Percentiles rank a stretch among this genome's conserved stretches.
phyloP scores from a whole-genome alignment of 768 basidiomycete genomes.

The Rhizopogon salebrosus region DNA sequence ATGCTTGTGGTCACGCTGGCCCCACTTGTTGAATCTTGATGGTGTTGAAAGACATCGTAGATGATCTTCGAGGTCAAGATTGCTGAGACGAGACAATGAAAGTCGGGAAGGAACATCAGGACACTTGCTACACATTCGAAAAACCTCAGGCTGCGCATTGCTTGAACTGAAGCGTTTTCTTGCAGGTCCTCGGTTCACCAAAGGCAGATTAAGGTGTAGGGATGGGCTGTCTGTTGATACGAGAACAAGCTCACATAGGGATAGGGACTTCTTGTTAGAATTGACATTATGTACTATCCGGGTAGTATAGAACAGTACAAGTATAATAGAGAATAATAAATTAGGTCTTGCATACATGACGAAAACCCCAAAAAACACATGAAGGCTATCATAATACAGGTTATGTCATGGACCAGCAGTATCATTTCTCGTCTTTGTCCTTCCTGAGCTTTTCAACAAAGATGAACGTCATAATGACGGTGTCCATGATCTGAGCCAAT shows the following conservation, averaged over 20 bases:
- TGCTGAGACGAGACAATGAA: slow-evolving; percentile 18
- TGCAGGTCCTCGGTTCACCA: too few relatives aligned
- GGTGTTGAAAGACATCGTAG: slow-evolving; percentile 23
- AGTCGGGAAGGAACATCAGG: slow-evolving; percentile 23
- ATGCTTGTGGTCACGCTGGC: slow-evolving; percentile 25
- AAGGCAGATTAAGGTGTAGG: too few relatives aligned
- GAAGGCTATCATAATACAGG: too few relatives aligned
- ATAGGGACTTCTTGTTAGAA: too few relatives aligned
- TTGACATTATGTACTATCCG: too few relatives aligned
- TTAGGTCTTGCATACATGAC: too few relatives aligned
- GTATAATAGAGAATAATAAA: too few relatives aligned
- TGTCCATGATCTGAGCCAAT: slow-evolving; percentile 21
- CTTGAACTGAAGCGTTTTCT: too few relatives aligned
- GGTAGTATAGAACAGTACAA: too few relatives aligned
- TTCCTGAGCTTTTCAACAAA: slow-evolving; percentile 27
- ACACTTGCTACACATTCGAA: slow-evolving; percentile 23
- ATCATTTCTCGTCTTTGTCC: slow-evolving; percentile 15
- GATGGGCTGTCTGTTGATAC: too few relatives aligned
- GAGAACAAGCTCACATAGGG: too few relatives aligned
- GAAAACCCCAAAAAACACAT: too few relatives aligned
- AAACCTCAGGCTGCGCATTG: slow-evolving; percentile 14
- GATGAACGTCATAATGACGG: slow-evolving; percentile 25
- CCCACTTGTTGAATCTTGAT: slow-evolving; percentile 27
- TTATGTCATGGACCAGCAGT: not conserved
- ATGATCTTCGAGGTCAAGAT: slow-evolving; percentile 27